Base-by-base conservation (phyloP, 495 filamentous ascomycete species). In the Cryomyces antarcticus region DNA sequence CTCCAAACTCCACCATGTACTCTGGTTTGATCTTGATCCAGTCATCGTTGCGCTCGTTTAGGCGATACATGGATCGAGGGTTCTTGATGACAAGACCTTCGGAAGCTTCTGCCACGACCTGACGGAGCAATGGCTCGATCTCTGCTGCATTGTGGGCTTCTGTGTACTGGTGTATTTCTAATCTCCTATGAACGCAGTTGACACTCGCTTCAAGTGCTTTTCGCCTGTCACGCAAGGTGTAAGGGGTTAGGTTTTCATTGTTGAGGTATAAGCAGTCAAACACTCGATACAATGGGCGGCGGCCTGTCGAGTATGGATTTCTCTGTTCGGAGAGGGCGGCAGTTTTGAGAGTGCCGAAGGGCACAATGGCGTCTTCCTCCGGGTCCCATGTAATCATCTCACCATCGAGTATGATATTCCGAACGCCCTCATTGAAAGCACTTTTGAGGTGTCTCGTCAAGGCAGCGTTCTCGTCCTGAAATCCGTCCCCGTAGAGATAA, bases 11-110 rank as follows among this genome's bases (percentile, higher is more conserved):
- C 27, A 75, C 77, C 89, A 97, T 95, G 61, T 97, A 97, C 46
- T 97, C 89, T 5, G 89, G 89, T 57, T 97, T 97, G 13, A 97
- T 86, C 57, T 97, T 97, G 66, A 96, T 82, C 89, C 89, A 97
- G 63, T 93, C 80, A 52, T 95, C 84, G 53, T 89, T 89, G 29
- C 89, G 81, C 49, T 85, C 80, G 57, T 93, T 94, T 30, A 94
- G 65, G 28, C 76, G 72, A 56, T 97, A 97, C 39, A 71, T 63
- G 3, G 85, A 89, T 9, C 80, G 68, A 5, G 89, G 89, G 52
- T 94, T 96, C 62, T 97, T 97, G 44, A 97, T 63, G 0, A 97
- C 86, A 5, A 97, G 63, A 4, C 89, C 89, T 57, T 97, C 89
- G 3, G 81, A 85, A 2, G 84, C 75, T 50, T 92, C 80, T 4